Evolutionary conservation across 2,329 filamentous ascomycete genomes (phyloP).

Genomic region (Decorospora gaudefroyi): DNA sequence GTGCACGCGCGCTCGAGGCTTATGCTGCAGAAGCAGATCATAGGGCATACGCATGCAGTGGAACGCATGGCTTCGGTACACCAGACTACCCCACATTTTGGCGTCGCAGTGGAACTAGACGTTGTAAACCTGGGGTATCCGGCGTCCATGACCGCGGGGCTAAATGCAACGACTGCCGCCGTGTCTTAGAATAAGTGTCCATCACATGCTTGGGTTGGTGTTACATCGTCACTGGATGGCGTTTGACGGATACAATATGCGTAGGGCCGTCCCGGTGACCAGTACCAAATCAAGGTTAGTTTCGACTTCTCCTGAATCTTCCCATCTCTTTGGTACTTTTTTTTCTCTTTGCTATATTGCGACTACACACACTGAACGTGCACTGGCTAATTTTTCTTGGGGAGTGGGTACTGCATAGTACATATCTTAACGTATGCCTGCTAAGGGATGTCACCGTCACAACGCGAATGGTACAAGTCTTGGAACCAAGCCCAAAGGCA

Average conservation of each 20-base stretch:
- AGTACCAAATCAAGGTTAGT: conserved; percentile 33
- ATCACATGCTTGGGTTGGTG: conserved; percentile 36
- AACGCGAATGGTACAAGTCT: neutral
- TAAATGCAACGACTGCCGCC: conserved; percentile 7
- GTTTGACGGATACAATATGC: conserved; percentile 25
- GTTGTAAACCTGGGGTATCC: conserved; percentile 7
- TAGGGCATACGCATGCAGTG: conserved; percentile 28
- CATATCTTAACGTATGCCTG: neutral
- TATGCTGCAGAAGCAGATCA: conserved; percentile 28
- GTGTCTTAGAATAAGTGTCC: conserved; percentile 12
- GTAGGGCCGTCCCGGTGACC: conserved; percentile 40
- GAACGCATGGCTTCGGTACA: conserved; percentile 18
- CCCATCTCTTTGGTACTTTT: neutral
- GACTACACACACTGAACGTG: neutral
- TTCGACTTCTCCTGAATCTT: conserved; percentile 15
- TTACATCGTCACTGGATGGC: conserved; percentile 24
- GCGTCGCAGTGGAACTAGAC: conserved; percentile 6
- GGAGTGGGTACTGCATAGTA: neutral
- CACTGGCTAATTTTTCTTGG: neutral
- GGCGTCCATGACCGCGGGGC: conserved; percentile 1
- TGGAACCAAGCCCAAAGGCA: neutral
- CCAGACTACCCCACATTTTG: conserved; percentile 15
- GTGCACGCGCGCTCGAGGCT: conserved; percentile 31
- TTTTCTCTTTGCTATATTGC: neutral
- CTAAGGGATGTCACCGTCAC: neutral